These are phyloP conservation scores for Capsicum rhomboideum DNA, from an alignment of 257 asterid genomes.

Conservation along the genomic window DNA sequence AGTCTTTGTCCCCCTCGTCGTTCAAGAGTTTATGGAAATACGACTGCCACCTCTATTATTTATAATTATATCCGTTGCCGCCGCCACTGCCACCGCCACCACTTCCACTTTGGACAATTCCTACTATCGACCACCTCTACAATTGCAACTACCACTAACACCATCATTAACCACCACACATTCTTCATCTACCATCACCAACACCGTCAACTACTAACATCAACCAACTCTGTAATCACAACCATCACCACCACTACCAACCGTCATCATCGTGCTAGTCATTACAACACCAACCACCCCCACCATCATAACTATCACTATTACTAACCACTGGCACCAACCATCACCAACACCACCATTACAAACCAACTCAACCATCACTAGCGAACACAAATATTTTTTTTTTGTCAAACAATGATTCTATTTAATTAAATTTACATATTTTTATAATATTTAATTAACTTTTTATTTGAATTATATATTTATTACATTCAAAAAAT, in stretches of 20 bases:
- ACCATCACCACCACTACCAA: not conserved
- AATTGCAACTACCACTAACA: not conserved
- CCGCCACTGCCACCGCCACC: not conserved
- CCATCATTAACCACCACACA: not conserved
- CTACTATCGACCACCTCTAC: not conserved
- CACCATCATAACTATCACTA: not conserved
- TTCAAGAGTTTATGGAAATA: too few relatives aligned
- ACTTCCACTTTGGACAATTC: not conserved
- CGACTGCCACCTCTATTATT: too few relatives aligned
- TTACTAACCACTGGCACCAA: not conserved
- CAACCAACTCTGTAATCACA: not conserved
- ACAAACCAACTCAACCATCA: not conserved
- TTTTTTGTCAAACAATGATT: not conserved
- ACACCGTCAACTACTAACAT: not conserved
- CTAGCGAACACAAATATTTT: not conserved
- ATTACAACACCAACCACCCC: not conserved
- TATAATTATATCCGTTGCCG: not conserved
- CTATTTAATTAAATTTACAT: not conserved
- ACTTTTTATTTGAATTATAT: not conserved
- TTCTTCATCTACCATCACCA: too few relatives aligned
- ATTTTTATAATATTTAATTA: not conserved
- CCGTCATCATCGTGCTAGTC: not conserved
- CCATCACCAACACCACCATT: not conserved
- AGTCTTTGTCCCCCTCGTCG: too few relatives aligned
- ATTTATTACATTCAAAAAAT: not conserved